Evolutionary conservation across 2,329 filamentous ascomycete species (phyloP), one percentile per base, ranked within the genome.

Genomic region (Fusarium austroafricanum): DNA sequence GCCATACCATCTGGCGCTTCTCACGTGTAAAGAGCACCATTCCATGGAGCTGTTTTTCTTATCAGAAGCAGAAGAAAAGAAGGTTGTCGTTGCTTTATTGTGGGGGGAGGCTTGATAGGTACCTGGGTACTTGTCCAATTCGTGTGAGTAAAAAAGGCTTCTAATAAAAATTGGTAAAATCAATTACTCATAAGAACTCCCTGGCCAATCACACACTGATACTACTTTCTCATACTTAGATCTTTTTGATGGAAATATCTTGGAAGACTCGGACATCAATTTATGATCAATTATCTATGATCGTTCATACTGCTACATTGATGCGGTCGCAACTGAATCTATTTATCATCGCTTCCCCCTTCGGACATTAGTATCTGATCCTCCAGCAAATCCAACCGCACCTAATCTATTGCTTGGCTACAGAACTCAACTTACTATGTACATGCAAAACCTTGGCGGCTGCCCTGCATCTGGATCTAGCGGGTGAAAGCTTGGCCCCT

Each of bases 91-190:
- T 61, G 29, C 26, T 39, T 61, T 58, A 47, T 65, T 55, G 59
- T 68, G 65, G 65, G 65, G 64, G 50, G 44, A 65, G 60, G 65
- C 56, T 17, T 68, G 52, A 46, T 64, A 50, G 61, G 52, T 68
- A 61, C 56, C 38, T 44, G 14, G 49, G 35, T 51, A 51, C 49
- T 43, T 28, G 18, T 44, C 26, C 53, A 53, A 54, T 70, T 70
- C 58, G 29, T 58, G 57, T 70, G 68, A 68, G 64, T 70, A 67
- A 70, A 70, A 70, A 45, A 21, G 50, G 68, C 68, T 37, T 66
- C 71, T 66, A 71, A 70, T 71, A 47, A 60, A 59, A 70, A 70
- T 70, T 70, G 61, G 64, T 70, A 70, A 70, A 57, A 59, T 49
- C 60, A 50, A 55, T 35, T 63, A 70, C 66, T 67, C 37, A 69